phyloP scores from a whole-genome alignment of 176 grass and related monocot genomes.

The Thalia dealbata region DNA sequence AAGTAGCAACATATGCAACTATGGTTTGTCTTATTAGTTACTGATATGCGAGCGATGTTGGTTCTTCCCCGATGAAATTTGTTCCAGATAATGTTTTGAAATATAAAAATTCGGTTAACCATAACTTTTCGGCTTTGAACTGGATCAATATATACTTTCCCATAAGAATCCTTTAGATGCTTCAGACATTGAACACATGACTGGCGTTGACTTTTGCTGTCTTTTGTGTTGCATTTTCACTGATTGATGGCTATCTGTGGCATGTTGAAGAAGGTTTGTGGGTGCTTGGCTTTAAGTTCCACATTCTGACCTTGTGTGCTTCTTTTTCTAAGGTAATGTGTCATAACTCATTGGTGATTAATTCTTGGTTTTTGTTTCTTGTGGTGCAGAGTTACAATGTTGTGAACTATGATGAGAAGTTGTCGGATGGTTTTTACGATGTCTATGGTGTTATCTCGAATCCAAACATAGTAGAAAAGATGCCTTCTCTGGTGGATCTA shows the following conservation, averaged over 20 bases:
- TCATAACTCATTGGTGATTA: not conserved
- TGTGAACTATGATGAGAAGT: constrained; percentile 70
- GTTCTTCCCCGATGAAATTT: not conserved
- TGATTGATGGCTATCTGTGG: not conserved
- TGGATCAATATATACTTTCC: not conserved
- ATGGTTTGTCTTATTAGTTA: not conserved
- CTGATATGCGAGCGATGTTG: not conserved
- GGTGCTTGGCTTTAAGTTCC: not conserved
- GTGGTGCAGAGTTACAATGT: constrained; percentile 59
- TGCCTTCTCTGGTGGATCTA: constrained; percentile 52
- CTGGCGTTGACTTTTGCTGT: not conserved
- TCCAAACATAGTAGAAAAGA: constrained; percentile 35
- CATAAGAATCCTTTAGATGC: not conserved
- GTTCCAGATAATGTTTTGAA: not conserved
- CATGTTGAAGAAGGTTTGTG: not conserved
- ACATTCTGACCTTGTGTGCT: not conserved
- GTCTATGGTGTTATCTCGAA: constrained; percentile 44
- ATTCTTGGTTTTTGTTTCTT: constrained; percentile 5
- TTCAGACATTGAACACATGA: not conserved
- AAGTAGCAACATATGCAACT: not conserved
- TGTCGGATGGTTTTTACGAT: constrained; percentile 84
- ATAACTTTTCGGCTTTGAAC: not conserved
- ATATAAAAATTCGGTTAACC: not conserved
- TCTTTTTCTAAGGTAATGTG: not conserved
- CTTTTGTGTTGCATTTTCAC: not conserved